Evolutionary conservation across 139 green algal species (phyloP).

Genomic region (Nannochloris sp.): DNA sequence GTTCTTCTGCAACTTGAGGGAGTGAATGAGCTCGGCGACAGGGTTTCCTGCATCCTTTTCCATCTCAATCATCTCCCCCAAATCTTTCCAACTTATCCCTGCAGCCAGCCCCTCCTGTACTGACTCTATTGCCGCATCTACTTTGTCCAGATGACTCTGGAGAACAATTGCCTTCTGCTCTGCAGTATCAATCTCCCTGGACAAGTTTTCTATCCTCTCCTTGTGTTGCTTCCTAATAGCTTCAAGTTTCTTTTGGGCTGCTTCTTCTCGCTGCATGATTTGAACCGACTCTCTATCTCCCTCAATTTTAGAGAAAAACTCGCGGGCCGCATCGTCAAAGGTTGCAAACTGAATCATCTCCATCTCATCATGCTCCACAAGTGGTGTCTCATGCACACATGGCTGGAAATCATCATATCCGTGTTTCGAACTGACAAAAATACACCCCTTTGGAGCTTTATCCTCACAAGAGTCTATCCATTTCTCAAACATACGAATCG

Average conservation of each 20-base stretch:
- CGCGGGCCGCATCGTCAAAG: constrained; percentile 84
- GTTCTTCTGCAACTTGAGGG: constrained; percentile 68
- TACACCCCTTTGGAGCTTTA: constrained; percentile 36
- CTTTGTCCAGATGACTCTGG: constrained; percentile 75
- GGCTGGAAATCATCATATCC: constrained; percentile 54
- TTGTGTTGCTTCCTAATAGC: constrained; percentile 60
- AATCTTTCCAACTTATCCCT: constrained; percentile 85
- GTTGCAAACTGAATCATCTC: constrained; percentile 46
- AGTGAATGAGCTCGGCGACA: constrained; percentile 69
- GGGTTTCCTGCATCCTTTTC: constrained; percentile 81
- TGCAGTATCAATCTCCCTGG: constrained; percentile 41
- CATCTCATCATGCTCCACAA: background rate
- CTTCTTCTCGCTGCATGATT: constrained; percentile 43
- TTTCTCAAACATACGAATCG: constrained; percentile 26
- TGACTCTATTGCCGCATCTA: constrained; percentile 77
- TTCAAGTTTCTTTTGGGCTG: constrained; percentile 67
- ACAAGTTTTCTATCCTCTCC: constrained; percentile 50
- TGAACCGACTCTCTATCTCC: constrained; percentile 50
- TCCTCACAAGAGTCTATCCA: constrained; percentile 46
- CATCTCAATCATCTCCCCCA: constrained; percentile 56
- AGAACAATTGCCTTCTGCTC: constrained; percentile 52
- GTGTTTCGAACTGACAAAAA: constrained; percentile 22
- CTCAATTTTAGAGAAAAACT: constrained; percentile 86
- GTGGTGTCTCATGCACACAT: constrained; percentile 33
- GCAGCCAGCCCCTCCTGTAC: constrained; percentile 68